Conservation (phyloP, 208 protist species). For the Phytomonas serpens region DNA sequence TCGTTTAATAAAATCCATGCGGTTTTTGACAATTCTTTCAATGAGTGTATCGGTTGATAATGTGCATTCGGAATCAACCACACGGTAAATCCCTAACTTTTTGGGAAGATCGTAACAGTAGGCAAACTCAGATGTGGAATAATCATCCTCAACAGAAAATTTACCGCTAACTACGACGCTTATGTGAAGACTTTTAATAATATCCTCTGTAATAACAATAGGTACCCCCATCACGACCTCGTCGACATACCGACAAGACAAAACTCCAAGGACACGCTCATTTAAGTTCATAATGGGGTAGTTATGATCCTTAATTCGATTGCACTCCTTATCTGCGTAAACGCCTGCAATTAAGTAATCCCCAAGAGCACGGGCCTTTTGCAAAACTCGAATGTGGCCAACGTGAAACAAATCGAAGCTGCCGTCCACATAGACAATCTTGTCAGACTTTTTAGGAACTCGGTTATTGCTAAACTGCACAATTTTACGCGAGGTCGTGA, state of each 20-base stretch:
- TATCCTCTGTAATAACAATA: constrained; percentile 81
- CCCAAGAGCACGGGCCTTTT: constrained; percentile 88
- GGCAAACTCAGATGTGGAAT: not conserved
- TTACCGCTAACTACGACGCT: constrained; percentile 83
- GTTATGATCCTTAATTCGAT: constrained; percentile 86
- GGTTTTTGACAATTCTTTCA: constrained; percentile 74
- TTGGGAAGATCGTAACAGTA: constrained; percentile 24
- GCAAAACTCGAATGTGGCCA: constrained; percentile 93
- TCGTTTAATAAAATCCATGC: constrained; percentile 53
- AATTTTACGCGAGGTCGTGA: constrained; percentile 93
- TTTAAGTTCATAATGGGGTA: constrained; percentile 98
- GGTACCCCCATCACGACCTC: constrained; percentile 98
- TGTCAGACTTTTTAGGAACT: constrained; percentile 60
- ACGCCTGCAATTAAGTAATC: constrained; percentile 96
- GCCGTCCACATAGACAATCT: constrained; percentile 96
- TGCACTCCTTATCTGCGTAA: constrained; percentile 92
- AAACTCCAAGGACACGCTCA: constrained; percentile 94
- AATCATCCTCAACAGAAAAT: constrained; percentile 24
- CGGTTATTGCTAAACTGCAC: constrained; percentile 94
- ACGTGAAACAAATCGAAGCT: constrained; percentile 97
- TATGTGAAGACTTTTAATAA: constrained; percentile 89
- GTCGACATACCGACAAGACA: constrained; percentile 96
- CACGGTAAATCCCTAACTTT: constrained; percentile 69
- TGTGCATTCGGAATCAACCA: constrained; percentile 56
- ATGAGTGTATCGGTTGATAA: constrained; percentile 68